Evolutionary conservation across 1,139 yeast species (phyloP).

Genomic region (Kodamaea sp.): DNA sequence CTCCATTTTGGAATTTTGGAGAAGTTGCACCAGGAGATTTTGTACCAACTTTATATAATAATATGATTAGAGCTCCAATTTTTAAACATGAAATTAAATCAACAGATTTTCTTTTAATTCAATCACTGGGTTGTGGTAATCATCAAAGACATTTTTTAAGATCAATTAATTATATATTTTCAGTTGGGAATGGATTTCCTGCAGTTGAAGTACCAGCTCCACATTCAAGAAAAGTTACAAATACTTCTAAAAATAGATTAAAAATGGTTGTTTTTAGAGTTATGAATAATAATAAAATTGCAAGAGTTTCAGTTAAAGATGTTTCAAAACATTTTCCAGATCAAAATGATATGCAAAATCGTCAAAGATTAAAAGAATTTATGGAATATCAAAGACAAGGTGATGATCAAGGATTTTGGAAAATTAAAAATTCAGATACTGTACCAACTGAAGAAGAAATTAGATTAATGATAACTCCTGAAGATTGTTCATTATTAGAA

Average conservation of each 20-base stretch:
- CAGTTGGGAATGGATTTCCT: slow-evolving; percentile 92
- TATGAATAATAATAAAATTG: slow-evolving; percentile 69
- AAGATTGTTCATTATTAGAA: slow-evolving; percentile 82
- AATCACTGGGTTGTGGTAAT: slow-evolving; percentile 76
- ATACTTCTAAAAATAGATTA: slow-evolving; percentile 84
- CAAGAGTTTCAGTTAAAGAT: slow-evolving; percentile 80
- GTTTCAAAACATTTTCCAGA: slow-evolving; percentile 93
- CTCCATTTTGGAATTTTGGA: slow-evolving; percentile 99
- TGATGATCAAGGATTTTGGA: slow-evolving; percentile 95
- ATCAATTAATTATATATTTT: slow-evolving; percentile 66
- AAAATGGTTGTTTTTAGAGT: slow-evolving; percentile 93
- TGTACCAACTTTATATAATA: slow-evolving; percentile 90
- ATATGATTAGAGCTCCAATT: slow-evolving; percentile 89
- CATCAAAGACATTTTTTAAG: slow-evolving; percentile 55
- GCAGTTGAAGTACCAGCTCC: slow-evolving; percentile 97
- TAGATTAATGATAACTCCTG: slow-evolving; percentile 86
- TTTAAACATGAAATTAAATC: slow-evolving; percentile 75
- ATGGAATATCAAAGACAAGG: slow-evolving; percentile 98
- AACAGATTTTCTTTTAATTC: slow-evolving; percentile 79
- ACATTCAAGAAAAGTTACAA: slow-evolving; percentile 92
- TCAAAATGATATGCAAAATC: slow-evolving; percentile 94
- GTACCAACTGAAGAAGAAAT: slow-evolving; percentile 78
- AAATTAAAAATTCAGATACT: slow-evolving; percentile 62
- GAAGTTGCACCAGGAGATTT: slow-evolving; percentile 92
- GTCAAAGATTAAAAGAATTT: slow-evolving; percentile 92